phyloP scores from a whole-genome alignment of 2,329 filamentous ascomycete species.

The Mollisia scopiformis region DNA sequence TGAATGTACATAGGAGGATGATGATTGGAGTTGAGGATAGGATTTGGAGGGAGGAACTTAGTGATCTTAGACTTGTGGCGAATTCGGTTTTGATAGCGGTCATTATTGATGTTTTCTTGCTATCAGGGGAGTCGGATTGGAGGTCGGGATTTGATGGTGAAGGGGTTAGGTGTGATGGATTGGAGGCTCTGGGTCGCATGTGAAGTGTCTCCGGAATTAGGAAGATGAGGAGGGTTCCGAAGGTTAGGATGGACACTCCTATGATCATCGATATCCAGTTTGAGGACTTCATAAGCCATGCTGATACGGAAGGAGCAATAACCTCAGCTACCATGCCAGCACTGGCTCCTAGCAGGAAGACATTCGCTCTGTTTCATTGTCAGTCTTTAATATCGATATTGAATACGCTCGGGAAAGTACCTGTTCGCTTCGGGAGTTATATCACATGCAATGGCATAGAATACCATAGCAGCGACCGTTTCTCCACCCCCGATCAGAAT shows the following conservation, averaged over 20 bases:
- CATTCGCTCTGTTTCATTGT: conserved; percentile 35
- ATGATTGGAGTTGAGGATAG: conserved; percentile 32
- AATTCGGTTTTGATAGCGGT: conserved; percentile 17
- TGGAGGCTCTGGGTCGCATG: conserved; percentile 11
- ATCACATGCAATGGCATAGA: conserved; percentile 42
- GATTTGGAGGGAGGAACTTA: conserved; percentile 26
- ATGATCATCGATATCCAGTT: conserved; percentile 31
- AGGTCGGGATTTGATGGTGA: conserved; percentile 1
- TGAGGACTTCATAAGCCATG: conserved; percentile 39
- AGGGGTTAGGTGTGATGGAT: conserved; percentile 11
- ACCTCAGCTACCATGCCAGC: conserved; percentile 39
- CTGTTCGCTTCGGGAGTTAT: conserved; percentile 41
- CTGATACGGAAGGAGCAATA: conserved; percentile 41
- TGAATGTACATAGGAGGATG: conserved; percentile 35
- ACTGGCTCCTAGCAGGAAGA: conserved; percentile 39
- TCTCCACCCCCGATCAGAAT: conserved; percentile 41
- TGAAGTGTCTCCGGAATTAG: conserved; percentile 38
- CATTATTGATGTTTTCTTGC: neutral
- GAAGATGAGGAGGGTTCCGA: conserved; percentile 26
- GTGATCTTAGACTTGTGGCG: conserved; percentile 15
- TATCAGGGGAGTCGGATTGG: neutral
- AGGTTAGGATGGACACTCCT: conserved; percentile 19
- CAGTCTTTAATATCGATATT: neutral
- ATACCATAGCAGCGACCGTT: conserved; percentile 35
- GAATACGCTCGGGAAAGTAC: conserved; percentile 28